A percentile compares a stretch with the other conserved stretches of the same genome.
Conservation (phyloP, 441 rosid species). For the Erysimum cheiri region DNA sequence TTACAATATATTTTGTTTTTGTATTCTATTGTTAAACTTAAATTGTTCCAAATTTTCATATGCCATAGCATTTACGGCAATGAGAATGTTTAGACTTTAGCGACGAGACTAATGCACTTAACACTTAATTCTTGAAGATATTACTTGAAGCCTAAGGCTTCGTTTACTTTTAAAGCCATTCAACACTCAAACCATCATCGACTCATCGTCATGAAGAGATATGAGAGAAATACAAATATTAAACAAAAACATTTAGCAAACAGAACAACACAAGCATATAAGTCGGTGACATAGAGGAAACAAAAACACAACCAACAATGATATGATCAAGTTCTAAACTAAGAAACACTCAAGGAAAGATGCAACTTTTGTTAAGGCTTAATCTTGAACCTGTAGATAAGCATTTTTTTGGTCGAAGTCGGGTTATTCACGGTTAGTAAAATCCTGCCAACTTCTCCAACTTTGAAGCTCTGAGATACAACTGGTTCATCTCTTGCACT, state of each 20-base stretch:
- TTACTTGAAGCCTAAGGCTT: not conserved
- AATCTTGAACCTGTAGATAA: constrained; percentile 59
- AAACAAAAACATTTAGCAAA: constrained; percentile 30
- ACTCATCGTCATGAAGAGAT: too few species aligned
- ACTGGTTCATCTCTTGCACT: constrained; percentile 47
- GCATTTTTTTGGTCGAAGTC: constrained; percentile 60
- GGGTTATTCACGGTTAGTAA: constrained; percentile 59
- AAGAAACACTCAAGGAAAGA: constrained; percentile 21
- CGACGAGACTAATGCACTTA: too few species aligned
- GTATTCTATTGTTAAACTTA: too few species aligned
- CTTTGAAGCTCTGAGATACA: constrained; percentile 55
- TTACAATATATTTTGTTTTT: too few species aligned
- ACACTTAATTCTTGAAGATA: too few species aligned
- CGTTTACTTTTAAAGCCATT: constrained; percentile 4
- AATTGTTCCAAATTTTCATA: too few species aligned
- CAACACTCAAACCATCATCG: constrained; percentile 13
- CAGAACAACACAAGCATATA: constrained; percentile 33
- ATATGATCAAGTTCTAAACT: constrained; percentile 32
- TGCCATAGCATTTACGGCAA: too few species aligned
- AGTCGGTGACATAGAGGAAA: not conserved
- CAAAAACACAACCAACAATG: constrained; percentile 27
- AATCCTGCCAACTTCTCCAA: constrained; percentile 62
- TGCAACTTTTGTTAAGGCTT: constrained; percentile 37
- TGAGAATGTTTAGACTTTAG: too few species aligned
- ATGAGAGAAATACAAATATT: constrained; percentile 15